Conservation (phyloP, 257 asterid species). For the Leptodermis oblonga region DNA sequence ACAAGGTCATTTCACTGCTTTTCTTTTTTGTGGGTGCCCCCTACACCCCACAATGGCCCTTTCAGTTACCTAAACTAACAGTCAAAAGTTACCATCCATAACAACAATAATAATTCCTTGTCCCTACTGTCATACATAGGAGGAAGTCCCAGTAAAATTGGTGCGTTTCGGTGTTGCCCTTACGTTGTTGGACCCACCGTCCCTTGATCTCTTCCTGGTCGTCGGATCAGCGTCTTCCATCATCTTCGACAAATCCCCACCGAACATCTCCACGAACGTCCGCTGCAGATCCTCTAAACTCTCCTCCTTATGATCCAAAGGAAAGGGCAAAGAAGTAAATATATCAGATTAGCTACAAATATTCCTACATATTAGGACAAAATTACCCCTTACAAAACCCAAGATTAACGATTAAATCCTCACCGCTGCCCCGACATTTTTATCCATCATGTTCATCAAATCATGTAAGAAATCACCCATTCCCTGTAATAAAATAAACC, state of each 20-base stretch:
- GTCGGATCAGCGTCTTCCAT: constrained; percentile 33
- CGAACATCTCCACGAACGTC: constrained; percentile 80
- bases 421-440: constrained; percentile 60
- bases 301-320: constrained; percentile 48
- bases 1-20: no score
- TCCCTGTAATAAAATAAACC: constrained; percentile 40
- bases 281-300: constrained; percentile 82
- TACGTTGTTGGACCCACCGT: constrained; percentile 34
- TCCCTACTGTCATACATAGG: constrained; percentile 1
- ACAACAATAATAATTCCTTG: no score
- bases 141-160: constrained; percentile 14
- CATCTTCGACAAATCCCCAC: constrained; percentile 65
- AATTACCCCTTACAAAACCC: not conserved
- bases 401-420: not conserved
- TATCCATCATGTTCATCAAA: constrained; percentile 72
- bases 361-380: not conserved
- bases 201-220: constrained; percentile 46
- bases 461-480: constrained; percentile 90
- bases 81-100: not conserved
- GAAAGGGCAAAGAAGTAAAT: not conserved
- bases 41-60: no score
- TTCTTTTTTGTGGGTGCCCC: no score
- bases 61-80: no score
- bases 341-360: not conserved
- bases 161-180: constrained; percentile 33